Base-by-base conservation (phyloP, 192 early-diverging fungal genomes). In the Diversispora eburnea region DNA sequence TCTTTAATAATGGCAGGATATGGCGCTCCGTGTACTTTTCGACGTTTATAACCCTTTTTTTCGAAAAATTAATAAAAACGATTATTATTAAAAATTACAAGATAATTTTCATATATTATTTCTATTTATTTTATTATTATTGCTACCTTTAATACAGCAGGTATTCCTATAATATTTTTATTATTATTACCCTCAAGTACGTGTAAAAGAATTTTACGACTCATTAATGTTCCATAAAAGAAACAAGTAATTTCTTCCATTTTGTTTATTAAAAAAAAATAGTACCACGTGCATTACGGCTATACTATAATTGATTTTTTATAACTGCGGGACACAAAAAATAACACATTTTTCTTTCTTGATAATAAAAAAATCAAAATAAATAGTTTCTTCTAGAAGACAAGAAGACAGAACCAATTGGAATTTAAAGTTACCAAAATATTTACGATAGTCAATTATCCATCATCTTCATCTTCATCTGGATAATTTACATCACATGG, bases 1-100 rank as follows among this genome's bases (percentile, higher is more conserved):
- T 66, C 64, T 46, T 48, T 66, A 43, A 66, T 17, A 45, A 66
- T 66, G 5, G 64, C 64, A 10, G 64, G 64, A 47, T 66, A 66
- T n/a, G 8, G 39, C 12, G 17, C n/a, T 43, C 46, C 46, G n/a
- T 43, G 19, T n/a, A 66, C 64, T 42, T 66, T 66, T 17, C 20
- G 64, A 12, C 64, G 64, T 66, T 47, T 66, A 47, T 66, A 66
- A 9, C 64, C 64, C 64, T 66, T 46, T 9, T 33, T 59, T 12
- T 33, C 13, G 45, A 5, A 20, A 65, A 17, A 46, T 0, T 33
- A 58, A 59, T 22, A 4, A 59, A 22, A 59, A 59, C 8, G 0
- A 25, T 33, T 12, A 59, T 59, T 58, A n/a, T 19, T 8, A 5
- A 25, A 25, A 52, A 33, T 2, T 33, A 1, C 0, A 33, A 33